A percentile compares a stretch with the other conserved stretches of the same genome.
These are phyloP conservation scores for Aspergillus conjunctus DNA, from an alignment of 495 filamentous ascomycete species.

Conservation along the genomic window DNA sequence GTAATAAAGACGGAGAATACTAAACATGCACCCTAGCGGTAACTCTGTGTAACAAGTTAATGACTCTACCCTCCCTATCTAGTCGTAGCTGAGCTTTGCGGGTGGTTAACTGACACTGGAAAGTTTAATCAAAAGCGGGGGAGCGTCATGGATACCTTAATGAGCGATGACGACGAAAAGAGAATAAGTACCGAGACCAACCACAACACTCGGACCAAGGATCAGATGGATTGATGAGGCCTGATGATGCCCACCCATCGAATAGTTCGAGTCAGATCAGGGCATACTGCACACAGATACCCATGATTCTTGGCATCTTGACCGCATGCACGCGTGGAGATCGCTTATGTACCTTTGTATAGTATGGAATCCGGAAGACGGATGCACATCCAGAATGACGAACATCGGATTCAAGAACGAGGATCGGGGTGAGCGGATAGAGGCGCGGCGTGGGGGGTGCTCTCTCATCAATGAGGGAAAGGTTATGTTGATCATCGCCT, in stretches of 20 bases:
- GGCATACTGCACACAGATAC: neutral
- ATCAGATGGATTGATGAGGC: neutral
- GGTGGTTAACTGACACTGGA: neutral
- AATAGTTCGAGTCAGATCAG: neutral
- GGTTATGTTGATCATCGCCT: neutral
- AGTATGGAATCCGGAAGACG: neutral
- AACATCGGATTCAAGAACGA: neutral
- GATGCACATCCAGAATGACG: neutral
- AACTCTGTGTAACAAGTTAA: neutral
- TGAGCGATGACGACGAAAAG: neutral
- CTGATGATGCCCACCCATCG: neutral
- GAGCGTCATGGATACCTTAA: neutral
- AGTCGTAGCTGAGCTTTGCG: neutral
- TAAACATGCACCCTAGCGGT: neutral
- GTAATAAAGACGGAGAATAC: neutral
- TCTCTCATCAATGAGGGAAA: neutral
- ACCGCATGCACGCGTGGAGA: neutral
- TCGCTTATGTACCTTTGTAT: neutral
- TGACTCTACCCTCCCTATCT: neutral
- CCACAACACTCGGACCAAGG: neutral
- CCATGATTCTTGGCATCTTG: neutral
- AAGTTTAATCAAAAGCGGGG: constrained; percentile 6
- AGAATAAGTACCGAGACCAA: constrained; percentile 2
- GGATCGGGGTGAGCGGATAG: neutral
- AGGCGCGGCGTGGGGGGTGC: neutral